Percentiles rank a stretch among this genome's conserved stretches.
Evolutionary conservation across 352 stramenopile species (phyloP).

Genomic region (Phytophthora meadii): DNA sequence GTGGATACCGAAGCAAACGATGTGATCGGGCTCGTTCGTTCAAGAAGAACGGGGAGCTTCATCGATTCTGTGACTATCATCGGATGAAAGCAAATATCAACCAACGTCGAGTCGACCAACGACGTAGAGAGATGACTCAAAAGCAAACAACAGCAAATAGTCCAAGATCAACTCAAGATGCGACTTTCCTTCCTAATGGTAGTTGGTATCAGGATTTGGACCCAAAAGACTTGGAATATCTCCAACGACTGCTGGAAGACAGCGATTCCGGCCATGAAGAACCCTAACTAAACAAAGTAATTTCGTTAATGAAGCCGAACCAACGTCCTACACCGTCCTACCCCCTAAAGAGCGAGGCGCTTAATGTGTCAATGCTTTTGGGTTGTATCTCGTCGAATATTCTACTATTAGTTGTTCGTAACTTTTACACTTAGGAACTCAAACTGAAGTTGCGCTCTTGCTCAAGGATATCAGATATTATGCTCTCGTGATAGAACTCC

Average conservation of each 20-base stretch:
- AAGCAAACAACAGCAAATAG: background rate
- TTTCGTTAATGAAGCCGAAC: too few relatives aligned
- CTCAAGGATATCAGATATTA: too few relatives aligned
- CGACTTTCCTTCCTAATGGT: background rate
- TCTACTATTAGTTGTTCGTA: too few relatives aligned
- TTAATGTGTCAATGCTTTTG: too few relatives aligned
- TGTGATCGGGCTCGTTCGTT: constrained; percentile 41
- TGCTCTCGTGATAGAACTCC: too few relatives aligned
- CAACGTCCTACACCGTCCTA: too few relatives aligned
- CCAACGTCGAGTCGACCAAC: constrained; percentile 41
- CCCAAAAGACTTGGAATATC: constrained; percentile 30
- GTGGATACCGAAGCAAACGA: constrained; percentile 51
- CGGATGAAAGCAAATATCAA: constrained; percentile 55
- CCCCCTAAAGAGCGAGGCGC: too few relatives aligned
- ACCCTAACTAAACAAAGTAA: too few relatives aligned
- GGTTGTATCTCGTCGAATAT: too few relatives aligned
- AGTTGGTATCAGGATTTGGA: constrained; percentile 30
- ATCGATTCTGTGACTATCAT: constrained; percentile 57
- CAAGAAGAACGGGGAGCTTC: constrained; percentile 49
- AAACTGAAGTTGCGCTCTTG: too few relatives aligned
- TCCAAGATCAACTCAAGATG: constrained; percentile 23
- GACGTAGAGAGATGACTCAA: constrained; percentile 13
- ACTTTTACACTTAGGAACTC: too few relatives aligned
- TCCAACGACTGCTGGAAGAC: constrained; percentile 24
- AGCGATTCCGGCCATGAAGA: too few relatives aligned